Evolutionary conservation across 371 early-diverging fungal genomes (phyloP).

Genomic region (Umbelopsis sp.): DNA sequence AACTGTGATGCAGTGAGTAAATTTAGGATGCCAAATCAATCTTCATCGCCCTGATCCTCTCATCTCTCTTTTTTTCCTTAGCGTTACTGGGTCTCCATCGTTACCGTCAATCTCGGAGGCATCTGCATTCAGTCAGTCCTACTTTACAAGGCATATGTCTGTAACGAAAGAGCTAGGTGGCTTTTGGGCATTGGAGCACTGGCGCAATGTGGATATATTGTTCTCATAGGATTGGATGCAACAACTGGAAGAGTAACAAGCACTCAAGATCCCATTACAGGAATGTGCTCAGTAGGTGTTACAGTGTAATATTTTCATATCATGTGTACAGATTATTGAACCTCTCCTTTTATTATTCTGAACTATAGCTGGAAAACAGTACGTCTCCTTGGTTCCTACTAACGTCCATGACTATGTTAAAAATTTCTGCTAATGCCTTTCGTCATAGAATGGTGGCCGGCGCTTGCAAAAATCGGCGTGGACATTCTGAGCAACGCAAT

Average conservation of each 20-base stretch:
- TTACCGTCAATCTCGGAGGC: constrained; percentile 45
- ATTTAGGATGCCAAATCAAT: neutral
- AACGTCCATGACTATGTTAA: neutral
- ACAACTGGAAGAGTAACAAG: constrained; percentile 37
- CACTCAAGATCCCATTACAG: constrained; percentile 33
- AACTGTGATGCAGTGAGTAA: constrained; percentile 36
- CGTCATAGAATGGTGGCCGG: constrained; percentile 48
- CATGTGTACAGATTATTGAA: no score
- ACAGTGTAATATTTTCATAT: neutral
- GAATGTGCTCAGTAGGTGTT: constrained; percentile 40
- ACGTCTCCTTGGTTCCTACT: constrained; percentile 12
- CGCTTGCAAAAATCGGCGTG: constrained; percentile 45
- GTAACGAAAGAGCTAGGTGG: constrained; percentile 39
- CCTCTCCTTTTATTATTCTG: neutral
- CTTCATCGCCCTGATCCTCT: neutral
- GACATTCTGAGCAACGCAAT: constrained; percentile 47
- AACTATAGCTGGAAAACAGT: constrained; percentile 38
- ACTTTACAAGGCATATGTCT: constrained; percentile 52
- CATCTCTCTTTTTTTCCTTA: constrained; percentile 13
- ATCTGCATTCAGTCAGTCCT: constrained; percentile 46
- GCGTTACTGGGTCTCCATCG: constrained; percentile 52
- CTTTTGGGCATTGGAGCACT: constrained; percentile 39
- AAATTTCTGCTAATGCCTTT: neutral
- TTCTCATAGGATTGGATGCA: constrained; percentile 39
- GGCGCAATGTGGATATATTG: constrained; percentile 44